Base-by-base conservation (phyloP, 2,329 filamentous ascomycete species). In the Epichloe hybrida region DNA sequence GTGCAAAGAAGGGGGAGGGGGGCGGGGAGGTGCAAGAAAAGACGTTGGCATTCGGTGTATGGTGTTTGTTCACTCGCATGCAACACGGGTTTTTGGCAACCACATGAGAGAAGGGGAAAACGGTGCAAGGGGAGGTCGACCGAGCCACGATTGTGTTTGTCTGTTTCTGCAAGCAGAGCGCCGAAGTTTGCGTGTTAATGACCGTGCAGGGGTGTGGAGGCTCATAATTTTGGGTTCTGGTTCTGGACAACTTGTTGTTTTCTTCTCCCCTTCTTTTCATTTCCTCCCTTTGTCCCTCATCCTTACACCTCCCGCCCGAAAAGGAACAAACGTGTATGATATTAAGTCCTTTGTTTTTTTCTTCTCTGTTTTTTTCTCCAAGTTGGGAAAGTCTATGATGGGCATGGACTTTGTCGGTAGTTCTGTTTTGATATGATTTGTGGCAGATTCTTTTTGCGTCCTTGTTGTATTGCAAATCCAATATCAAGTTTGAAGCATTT, bases 131-230 rank as follows among this genome's bases (percentile, higher is more conserved):
- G n/a, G 34, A 9, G 34, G 35, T 37, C 31, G 20, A 27, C 15
- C 17, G 15, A 35, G 9, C 20, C 12, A n/a, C 34, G 31, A 17
- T 40, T 45, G 40, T 27, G 20, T 40, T 38, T 50, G 44, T 47
- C 20, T 23, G 12, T 21, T 20, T 20, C 40, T 42, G 5, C 40
- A 20, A 42, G 8, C 39, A n/a, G 21, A 12, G 21, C 17, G 44
- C 44, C 35, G 23, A 15, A 38, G 6, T 17, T 46, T 38, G 34
- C 44, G 44, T 35, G 15, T 17, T 35, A 45, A 36, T 45, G 9
- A 5, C 20, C 11, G 7, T 55, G 50, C 51, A 49, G 54, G 55
- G 55, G 56, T 7, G 40, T 17, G 15, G 35, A 17, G 17, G 57
- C 50, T 52, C 45, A 52, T 21, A 35, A 17, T 13, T 20, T 31